A percentile compares a stretch with the other conserved stretches of the same genome.
Conservation (phyloP, 768 basidiomycete genomes). For the Kwoniella sp. region DNA sequence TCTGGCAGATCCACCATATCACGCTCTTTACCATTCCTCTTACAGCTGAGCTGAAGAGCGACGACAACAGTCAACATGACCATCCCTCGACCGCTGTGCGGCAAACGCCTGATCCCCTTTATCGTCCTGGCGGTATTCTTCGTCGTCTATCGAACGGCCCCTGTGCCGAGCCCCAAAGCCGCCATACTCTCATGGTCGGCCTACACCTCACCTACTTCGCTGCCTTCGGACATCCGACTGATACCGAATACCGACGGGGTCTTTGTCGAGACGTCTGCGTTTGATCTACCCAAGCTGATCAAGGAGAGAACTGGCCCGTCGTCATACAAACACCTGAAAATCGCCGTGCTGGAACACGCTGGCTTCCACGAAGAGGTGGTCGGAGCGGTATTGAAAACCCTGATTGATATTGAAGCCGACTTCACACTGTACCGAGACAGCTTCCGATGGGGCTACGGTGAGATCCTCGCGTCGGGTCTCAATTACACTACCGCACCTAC, state of each 20-base stretch:
- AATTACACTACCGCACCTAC: conserved; percentile 4
- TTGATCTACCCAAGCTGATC: conserved; percentile 11
- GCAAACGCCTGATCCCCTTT: conserved; percentile 5
- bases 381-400: conserved; percentile 24
- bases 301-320: no score
- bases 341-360: conserved; percentile 28
- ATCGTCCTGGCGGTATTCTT: conserved; percentile 7
- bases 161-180: not conserved
- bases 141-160: conserved; percentile 5
- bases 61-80: conserved; percentile 2
- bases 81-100: conserved; percentile 1
- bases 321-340: conserved; percentile 5
- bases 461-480: conserved; percentile 4
- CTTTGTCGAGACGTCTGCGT: conserved; percentile 14
- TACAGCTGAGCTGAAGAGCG: conserved; percentile 9
- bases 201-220: not conserved
- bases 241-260: conserved; percentile 2
- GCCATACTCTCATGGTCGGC: not conserved
- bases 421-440: conserved; percentile 23
- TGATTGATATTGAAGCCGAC: conserved; percentile 14
- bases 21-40: not conserved
- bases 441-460: conserved; percentile 19
- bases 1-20: not conserved
- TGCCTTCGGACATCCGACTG: not conserved
- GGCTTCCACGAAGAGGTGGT: conserved; percentile 31